Evolutionary conservation across 2,329 filamentous ascomycete genomes (phyloP), one percentile per base, ranked within the genome.

Genomic region (Xylaria sp.): DNA sequence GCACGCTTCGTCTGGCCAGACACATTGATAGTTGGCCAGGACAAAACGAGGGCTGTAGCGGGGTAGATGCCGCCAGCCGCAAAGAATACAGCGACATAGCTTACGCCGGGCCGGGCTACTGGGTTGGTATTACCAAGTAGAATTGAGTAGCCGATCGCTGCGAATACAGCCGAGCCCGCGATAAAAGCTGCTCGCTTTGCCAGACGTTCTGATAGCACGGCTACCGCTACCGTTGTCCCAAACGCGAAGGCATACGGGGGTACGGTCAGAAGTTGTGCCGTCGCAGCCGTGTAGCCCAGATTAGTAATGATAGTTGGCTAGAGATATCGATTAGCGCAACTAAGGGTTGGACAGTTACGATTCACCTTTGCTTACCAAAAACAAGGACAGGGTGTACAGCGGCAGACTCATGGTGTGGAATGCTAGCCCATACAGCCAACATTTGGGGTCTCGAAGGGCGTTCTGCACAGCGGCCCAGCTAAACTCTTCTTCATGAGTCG

Each of bases 361-460:
- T 40, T 64, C 26, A n/a, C 9, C 10, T 36, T 74, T 31, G 72
- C 82, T 65, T 74, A 87, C 79, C 79, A 88, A 66, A 64, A 88
- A 89, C 2, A 88, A 77, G 0, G 89, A 83, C 5, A 87, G 79
- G 0, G 86, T 88, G 67, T 88, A 89, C 0, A 88, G 79, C 0
- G 86, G 86, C 13, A 94, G 78, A 65, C 88, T 91, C 83, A 93
- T 89, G 5, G 90, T 92, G 76, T 93, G 91, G 73, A 92, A 93
- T 0, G 85, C 87, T 0, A 92, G 77, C 0, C 90, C 89, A 71
- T 94, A 94, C 0, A 94, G 83, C 89, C 89, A 93, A 74, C 89
- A 89, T 75, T 90, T 93, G 1, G 87, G 86, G 73, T 94, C 90
- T 15, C 83, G 87, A 48, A 93, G 77, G 0, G 92, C 91, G 20